Base-by-base conservation (phyloP, 1,284 basidiomycete genomes). In the Trametes polyzona region DNA sequence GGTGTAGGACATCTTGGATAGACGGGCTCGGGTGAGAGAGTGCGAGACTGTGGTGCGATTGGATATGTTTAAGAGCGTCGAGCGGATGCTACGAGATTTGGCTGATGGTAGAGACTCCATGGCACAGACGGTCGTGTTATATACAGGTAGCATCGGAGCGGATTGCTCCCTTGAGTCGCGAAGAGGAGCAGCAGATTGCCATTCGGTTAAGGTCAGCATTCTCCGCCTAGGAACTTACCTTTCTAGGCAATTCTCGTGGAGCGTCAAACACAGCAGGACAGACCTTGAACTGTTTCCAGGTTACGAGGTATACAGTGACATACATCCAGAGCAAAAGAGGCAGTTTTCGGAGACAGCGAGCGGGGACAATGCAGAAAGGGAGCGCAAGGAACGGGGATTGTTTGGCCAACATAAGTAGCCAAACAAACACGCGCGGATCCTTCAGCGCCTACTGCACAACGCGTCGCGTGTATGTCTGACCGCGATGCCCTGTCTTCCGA, bases 1-100 rank as follows among this genome's bases (percentile, higher is more conserved):
- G 16, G 59, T 39, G 64, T 62, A 60, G 24, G 62, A 59, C 64
- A 65, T 68, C 48, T 37, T 55, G 30, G 40, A 17, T 14, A 3
- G 27, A 30, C 23, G 27, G 30, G 36, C 37, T 57, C 27, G 43
- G 35, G 41, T n/a, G 36, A 27, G 52, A 57, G 40, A 16, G 21
- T 33, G 41, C 32, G 30, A n/a, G 21, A n/a, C n/a, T n/a, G 17
- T 37, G 23, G 14, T 42, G 36, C n/a, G 30, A 9, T 19, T 24
- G 23, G 40, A 21, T 29, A 29, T 16, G 41, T 36, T 42, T n/a
- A 10, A 32, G 52, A 1, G 23, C 27, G 43, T 37, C 33, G 19
- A 41, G 33, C 32, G 21, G 47, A 53, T 43, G 44, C 10, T 33
- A 39, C 17, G 26, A 41, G 47, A 42, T 47, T 32, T 27, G 41